These are phyloP conservation scores for Trametes cinnabarina DNA, from an alignment of 768 basidiomycete genomes.

Conservation along the genomic window DNA sequence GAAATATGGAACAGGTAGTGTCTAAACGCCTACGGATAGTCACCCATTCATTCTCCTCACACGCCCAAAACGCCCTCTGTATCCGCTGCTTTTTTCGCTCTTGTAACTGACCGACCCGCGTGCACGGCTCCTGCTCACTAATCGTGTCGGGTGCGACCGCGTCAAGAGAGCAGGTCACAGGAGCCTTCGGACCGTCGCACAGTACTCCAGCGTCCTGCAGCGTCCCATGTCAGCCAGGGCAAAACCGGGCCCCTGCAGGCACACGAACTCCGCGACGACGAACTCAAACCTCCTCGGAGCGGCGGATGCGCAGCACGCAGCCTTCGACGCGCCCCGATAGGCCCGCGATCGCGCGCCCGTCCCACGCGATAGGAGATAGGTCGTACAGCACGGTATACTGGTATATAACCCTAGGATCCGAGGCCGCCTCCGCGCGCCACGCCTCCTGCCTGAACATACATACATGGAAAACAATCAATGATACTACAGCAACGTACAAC, in stretches of 20 bases:
- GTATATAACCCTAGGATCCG: slow-evolving; percentile 12
- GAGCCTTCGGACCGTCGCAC: slow-evolving; percentile 5
- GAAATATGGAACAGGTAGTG: too few relatives aligned
- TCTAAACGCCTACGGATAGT: too few relatives aligned
- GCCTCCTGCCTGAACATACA: slow-evolving; percentile 1
- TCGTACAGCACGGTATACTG: not conserved
- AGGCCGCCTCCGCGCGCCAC: not conserved
- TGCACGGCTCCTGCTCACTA: not conserved
- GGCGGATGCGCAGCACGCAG: not conserved
- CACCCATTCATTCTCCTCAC: not conserved
- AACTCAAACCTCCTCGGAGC: not conserved
- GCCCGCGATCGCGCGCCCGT: not conserved
- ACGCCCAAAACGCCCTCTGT: not conserved
- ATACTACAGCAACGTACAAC: slow-evolving; percentile 10
- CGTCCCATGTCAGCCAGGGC: not conserved
- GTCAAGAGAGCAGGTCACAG: slow-evolving; percentile 3
- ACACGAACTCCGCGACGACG: slow-evolving; percentile 3
- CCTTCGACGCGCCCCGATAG: not conserved
- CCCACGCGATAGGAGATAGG: slow-evolving; percentile 2
- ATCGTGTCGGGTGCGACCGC: slow-evolving; percentile 6
- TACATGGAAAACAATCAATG: not conserved
- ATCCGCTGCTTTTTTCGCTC: too few relatives aligned
- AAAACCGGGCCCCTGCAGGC: slow-evolving; percentile 10
- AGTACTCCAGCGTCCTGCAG: too few relatives aligned
- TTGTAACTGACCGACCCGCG: too few relatives aligned